Evolutionary conservation across 495 filamentous ascomycete species (phyloP).

Genomic region (Geopyxis carbonaria): DNA sequence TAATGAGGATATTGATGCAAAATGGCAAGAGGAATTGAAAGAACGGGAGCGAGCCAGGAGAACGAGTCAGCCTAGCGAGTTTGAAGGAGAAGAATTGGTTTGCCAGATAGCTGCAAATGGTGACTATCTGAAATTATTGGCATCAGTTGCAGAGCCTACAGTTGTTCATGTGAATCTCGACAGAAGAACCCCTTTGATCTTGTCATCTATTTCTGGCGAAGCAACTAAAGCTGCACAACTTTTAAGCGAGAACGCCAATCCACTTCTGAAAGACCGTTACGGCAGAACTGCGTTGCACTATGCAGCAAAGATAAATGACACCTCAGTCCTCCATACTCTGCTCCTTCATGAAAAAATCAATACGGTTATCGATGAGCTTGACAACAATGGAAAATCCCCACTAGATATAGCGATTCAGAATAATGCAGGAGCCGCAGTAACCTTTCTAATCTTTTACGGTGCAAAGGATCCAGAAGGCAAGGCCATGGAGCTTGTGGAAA

Average conservation of each 20-base stretch:
- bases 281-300: slow-evolving; percentile 5
- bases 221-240: not conserved
- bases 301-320: not conserved
- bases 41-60: too few species aligned
- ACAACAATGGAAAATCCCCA: not conserved
- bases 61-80: too few species aligned
- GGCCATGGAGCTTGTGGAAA: not conserved
- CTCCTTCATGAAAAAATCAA: not conserved
- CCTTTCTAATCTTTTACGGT: slow-evolving; percentile 9
- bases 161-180: too few species aligned
- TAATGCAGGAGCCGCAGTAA: slow-evolving; percentile 1
- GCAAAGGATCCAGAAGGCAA: not conserved
- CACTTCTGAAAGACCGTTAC: not conserved
- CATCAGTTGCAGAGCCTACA: too few species aligned
- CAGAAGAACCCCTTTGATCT: slow-evolving; percentile 1
- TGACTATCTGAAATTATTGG: too few species aligned
- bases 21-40: too few species aligned
- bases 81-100: too few species aligned
- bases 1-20: too few species aligned
- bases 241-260: not conserved
- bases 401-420: slow-evolving; percentile 5
- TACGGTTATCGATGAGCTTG: not conserved
- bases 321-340: not conserved
- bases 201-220: slow-evolving; percentile 6
- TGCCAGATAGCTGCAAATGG: too few species aligned